These are phyloP conservation scores for Syzygium malaccense DNA, from an alignment of 441 rosid genomes.

Conservation along the genomic window DNA sequence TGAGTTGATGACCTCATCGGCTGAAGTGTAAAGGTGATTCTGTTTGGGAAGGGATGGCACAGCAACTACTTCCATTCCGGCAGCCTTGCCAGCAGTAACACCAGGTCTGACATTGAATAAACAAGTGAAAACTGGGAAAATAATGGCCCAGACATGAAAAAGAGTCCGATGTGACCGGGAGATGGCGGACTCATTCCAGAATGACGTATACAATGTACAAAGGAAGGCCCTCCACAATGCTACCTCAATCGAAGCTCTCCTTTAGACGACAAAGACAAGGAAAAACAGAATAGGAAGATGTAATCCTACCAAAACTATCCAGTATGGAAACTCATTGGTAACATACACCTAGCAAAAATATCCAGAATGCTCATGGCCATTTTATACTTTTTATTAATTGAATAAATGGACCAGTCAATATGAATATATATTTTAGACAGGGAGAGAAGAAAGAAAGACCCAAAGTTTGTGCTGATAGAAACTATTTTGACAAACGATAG, in stretches of 20 bases:
- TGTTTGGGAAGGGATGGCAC: conserved; percentile 81
- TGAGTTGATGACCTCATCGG: conserved; percentile 74
- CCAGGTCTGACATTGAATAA: conserved; percentile 51
- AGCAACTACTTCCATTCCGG: conserved; percentile 70
- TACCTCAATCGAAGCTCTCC: background rate
- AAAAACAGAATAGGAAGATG: background rate
- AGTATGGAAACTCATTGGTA: background rate
- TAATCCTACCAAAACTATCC: background rate
- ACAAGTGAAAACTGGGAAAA: conserved; percentile 1
- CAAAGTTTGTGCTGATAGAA: background rate
- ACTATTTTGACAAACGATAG: background rate
- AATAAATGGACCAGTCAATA: background rate
- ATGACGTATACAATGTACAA: background rate
- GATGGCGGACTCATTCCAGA: background rate
- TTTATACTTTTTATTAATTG: background rate
- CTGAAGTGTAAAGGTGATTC: conserved; percentile 55
- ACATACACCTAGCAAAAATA: background rate
- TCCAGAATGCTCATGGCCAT: too few relatives aligned
- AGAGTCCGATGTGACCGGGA: background rate
- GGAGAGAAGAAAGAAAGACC: background rate
- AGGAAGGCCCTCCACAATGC: background rate
- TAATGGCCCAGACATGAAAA: background rate
- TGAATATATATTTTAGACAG: background rate
- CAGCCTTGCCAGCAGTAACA: conserved; percentile 70
- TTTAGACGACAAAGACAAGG: background rate